Evolutionary conservation across 352 stramenopile species (phyloP), one percentile per base, ranked within the genome.

Genomic region (Pythium apleroticum): DNA sequence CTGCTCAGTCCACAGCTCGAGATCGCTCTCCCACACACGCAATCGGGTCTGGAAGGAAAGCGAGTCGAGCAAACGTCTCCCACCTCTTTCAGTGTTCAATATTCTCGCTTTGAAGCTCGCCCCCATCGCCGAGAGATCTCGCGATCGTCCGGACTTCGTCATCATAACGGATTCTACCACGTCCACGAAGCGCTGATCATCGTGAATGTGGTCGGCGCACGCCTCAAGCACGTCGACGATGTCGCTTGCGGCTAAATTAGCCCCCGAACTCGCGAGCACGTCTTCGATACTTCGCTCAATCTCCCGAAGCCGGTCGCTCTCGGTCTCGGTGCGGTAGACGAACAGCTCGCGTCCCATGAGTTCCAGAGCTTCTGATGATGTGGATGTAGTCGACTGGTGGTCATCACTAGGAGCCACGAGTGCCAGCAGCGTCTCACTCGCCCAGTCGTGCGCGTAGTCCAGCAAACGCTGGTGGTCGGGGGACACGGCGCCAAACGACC

Each of bases 371-470:
- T 48, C 14, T 8, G 52, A 28, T 4, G 30, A 12, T 31, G 35
- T 1, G n/a, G n/a, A 19, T 15, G 22, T 25, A 11, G 9, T 6
- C 30, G 57, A 30, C 17, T 22, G 4, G 7, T 66, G 31, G 10
- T 15, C 9, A 9, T 41, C n/a, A 28, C 20, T 49, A 19, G 31
- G n/a, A 39, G 30, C 27, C 12, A n/a, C 46, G 15, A 62, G 43
- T 25, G 64, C 39, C 0, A 70, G 50, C 15, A 70, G 49, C 39
- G 64, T 71, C 50, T 66, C 64, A 37, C 30, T 59, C 17, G 64
- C 64, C 64, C 64, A 71, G 52, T 71, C 57, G 37, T 66, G 57
- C 1, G 64, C 64, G 52, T 66, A 71, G 39, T 61, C 57, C 30
- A 71, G 15, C 6, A 71, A n/a, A 11, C 57, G 64, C 52, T 58